Conservation (phyloP, 2,329 filamentous ascomycete species). For the Parasarocladium wereldwijsianum region DNA sequence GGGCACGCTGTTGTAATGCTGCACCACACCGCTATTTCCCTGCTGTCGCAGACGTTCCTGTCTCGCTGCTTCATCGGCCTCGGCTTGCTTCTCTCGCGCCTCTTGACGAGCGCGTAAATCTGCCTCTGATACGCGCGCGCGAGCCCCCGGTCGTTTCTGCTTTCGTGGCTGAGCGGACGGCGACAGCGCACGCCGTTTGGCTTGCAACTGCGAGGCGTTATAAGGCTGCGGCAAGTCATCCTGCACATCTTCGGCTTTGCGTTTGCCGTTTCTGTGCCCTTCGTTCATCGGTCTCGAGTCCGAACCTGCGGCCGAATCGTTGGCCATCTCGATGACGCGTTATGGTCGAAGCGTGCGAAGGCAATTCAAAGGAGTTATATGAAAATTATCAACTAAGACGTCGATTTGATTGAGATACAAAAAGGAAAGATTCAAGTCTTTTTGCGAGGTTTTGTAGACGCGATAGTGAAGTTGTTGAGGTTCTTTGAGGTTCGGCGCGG, state of each 20-base stretch:
- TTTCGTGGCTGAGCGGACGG: slow-evolving; percentile 44
- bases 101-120: slow-evolving; percentile 51
- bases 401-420: no score
- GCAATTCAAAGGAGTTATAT: no score
- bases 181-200: slow-evolving; percentile 42
- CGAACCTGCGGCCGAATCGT: slow-evolving; percentile 4
- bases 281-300: no score
- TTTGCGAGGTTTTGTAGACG: no score
- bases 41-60: slow-evolving; percentile 21
- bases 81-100: slow-evolving; percentile 35
- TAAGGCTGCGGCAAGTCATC: slow-evolving; percentile 43
- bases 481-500: no score
- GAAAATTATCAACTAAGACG: no score
- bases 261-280: slow-evolving; percentile 15
- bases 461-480: no score
- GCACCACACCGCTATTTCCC: slow-evolving; percentile 65
- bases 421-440: no score
- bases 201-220: slow-evolving; percentile 41
- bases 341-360: slow-evolving; percentile 4
- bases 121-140: slow-evolving; percentile 50
- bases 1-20: slow-evolving; percentile 93
- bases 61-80: slow-evolving; percentile 19
- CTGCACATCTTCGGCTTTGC: slow-evolving; percentile 15
- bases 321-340: slow-evolving; percentile 4
- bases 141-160: slow-evolving; percentile 52